Evolutionary conservation across 495 filamentous ascomycete genomes (phyloP), one percentile per base, ranked within the genome.

Genomic region (Trichoderma parareesei): DNA sequence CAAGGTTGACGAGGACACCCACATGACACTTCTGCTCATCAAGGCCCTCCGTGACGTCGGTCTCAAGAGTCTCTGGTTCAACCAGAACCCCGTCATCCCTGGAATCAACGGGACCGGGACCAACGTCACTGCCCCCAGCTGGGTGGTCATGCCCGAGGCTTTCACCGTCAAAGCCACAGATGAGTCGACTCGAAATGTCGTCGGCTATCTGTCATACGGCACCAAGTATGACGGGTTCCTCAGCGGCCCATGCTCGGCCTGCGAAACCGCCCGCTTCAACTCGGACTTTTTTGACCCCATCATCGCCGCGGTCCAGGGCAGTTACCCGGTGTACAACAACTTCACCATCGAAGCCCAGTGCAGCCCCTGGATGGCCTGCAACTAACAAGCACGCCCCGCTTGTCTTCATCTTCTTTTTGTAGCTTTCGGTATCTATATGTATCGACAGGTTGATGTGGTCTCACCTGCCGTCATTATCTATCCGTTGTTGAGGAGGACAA

Each of bases 151-250:
- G 53, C 53, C 53, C 2, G 53, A 57, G 27, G 8, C 53, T 35
- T 57, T 57, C 53, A 35, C 53, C 9, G 37, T 57, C 27, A 33
- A 27, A 37, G 53, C 53, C 27, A 57, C 53, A 9, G 53, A 57
- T 27, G 5, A 16, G 11, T 33, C 20, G 4, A 57, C 9, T 13
- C 53, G 53, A 5, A 33, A 57, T 35, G 33, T 57, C 37, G 53
- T 57, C 53, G 53, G 53, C 27, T 57, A 57, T 57, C 33, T 57
- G 3, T 57, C 53, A 57, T 57, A 57, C 53, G 10, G 27, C 8
- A 57, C 53, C 53, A 57, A 57, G 11, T 57, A 57, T 57, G 53
- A 57, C 9, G 53, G 53, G 2, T 57, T 57, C 53, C 53, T 57
- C 53, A 57, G 53, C 27, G 53, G 53, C 20, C 53, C 53, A 35